Base-by-base conservation (phyloP, 164 flowering plant species). In the Chloranthus sessilifolius region DNA sequence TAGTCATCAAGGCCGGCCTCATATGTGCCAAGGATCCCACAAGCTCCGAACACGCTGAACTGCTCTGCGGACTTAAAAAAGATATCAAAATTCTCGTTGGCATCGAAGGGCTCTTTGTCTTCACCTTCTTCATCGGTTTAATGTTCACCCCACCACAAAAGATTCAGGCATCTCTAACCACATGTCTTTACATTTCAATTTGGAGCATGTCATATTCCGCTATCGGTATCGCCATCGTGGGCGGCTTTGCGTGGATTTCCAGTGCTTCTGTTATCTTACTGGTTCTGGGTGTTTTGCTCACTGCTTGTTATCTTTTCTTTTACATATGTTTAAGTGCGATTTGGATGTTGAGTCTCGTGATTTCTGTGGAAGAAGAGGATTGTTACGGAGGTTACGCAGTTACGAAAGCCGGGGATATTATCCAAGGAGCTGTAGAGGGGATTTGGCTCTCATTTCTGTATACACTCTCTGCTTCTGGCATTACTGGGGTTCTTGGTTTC, bases 311-410 rank as follows among this genome's bases (percentile, higher is more conserved):
- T n/a, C n/a, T 26, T 5, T 3, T 61, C 14, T 19, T 58, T 12
- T 53, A 29, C 23, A 3, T 44, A 7, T 55, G 61, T 27, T 26
- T 65, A 23, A 1, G 57, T 3, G 46, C 60, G 19, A 21, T 41
- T 41, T 65, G 63, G 66, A 49, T 9, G 5, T 30, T 66, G 50
- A 31, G 72, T 34, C 26, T 70, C 8, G 72, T 67, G 1, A 42
- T 64, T 46, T 69, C 72, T 0, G 69, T 70, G 2, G 7, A 67
- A 1, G 77, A 71, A 57, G 69, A 60, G 20, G 38, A 12, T 31
- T 46, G 45, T 22, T 55, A 43, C 43, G 78, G 78, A 25, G 14
- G 57, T 5, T 54, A 59, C 22, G 73, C 78, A 56, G 24, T 72
- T 8, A 58, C 60, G 24, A 69, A 54, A 52, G 70, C 70, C 14